A percentile compares a stretch with the other conserved stretches of the same genome.
Evolutionary conservation across 495 filamentous ascomycete species (phyloP).

Genomic region (Penicillium alfredii): DNA sequence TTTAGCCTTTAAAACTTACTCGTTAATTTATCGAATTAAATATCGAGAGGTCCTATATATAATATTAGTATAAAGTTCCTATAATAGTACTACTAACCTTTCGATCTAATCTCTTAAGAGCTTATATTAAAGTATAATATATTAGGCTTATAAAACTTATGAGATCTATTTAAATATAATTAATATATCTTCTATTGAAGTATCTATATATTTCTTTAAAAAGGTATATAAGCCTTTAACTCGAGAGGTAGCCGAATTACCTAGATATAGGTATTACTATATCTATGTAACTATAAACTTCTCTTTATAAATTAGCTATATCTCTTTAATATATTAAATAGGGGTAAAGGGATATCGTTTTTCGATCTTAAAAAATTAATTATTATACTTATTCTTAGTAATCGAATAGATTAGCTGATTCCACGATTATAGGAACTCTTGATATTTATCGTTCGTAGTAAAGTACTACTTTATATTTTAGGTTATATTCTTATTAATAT

Average conservation of each 20-base stretch:
- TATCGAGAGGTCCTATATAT: background rate
- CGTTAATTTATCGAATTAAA: background rate
- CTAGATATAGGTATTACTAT: background rate
- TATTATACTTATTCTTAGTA: background rate
- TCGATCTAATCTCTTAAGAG: background rate
- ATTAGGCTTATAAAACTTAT: background rate
- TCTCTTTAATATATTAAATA: background rate
- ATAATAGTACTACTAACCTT: background rate
- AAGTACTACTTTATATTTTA: background rate
- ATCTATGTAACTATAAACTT: background rate
- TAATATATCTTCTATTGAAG: background rate
- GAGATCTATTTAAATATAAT: background rate
- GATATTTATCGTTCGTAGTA: background rate
- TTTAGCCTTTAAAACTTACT: background rate
- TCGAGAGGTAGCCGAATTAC: background rate
- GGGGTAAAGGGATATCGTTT: background rate
- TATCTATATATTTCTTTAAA: background rate
- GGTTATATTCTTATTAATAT: background rate
- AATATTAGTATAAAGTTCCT: background rate
- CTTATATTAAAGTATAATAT: background rate
- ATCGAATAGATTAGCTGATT: background rate
- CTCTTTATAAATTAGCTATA: background rate
- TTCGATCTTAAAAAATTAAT: background rate
- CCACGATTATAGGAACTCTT: background rate
- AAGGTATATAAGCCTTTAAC: background rate